Evolutionary conservation across 495 filamentous ascomycete genomes (phyloP).

Genomic region (Tuber brumale): DNA sequence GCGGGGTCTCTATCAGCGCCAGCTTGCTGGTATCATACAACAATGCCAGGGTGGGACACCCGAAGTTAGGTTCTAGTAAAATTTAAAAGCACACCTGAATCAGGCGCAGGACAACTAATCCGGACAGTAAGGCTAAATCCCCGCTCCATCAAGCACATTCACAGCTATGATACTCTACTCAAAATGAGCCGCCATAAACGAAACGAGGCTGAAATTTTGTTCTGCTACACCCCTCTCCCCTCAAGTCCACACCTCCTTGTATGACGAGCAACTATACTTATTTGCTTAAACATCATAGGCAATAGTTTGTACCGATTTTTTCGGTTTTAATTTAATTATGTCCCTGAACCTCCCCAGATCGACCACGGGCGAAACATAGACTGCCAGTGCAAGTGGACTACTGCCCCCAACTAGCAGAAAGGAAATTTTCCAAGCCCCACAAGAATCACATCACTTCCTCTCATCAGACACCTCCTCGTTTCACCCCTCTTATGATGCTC

Average conservation of each 20-base stretch:
- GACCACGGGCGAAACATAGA: neutral
- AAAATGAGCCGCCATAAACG: neutral
- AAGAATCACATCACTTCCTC: neutral
- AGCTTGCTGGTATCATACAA: neutral
- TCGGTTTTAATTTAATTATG: neutral
- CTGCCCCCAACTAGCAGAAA: neutral
- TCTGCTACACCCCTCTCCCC: neutral
- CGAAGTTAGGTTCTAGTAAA: neutral
- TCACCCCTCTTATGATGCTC: neutral
- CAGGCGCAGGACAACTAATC: neutral
- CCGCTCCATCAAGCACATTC: neutral
- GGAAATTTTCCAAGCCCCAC: neutral
- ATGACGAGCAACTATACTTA: neutral
- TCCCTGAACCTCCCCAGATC: neutral
- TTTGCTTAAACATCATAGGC: neutral
- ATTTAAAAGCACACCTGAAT: neutral
- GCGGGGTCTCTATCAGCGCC: neutral
- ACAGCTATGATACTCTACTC: neutral
- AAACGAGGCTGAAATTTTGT: neutral
- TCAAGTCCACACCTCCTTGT: neutral
- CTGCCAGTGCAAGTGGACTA: neutral
- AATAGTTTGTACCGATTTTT: neutral
- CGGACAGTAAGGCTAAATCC: neutral
- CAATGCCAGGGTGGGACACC: neutral
- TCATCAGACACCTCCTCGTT: neutral